These are phyloP conservation scores for Chalciporus piperatoides DNA, from an alignment of 1,284 basidiomycete genomes.

Conservation along the genomic window DNA sequence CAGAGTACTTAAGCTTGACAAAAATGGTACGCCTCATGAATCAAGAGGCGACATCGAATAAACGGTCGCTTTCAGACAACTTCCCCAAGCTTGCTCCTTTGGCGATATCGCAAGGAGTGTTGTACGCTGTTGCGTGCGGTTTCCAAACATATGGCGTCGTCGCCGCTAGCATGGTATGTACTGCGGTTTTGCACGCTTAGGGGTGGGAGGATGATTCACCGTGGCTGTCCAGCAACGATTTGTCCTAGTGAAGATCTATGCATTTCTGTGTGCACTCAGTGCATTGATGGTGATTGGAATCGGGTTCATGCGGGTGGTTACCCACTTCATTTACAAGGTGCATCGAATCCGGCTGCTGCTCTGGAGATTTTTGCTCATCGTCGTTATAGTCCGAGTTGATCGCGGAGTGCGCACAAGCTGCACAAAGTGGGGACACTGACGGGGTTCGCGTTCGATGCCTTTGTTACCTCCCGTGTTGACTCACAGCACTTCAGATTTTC, in stretches of 20 bases:
- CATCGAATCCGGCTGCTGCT: background rate
- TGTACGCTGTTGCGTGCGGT: constrained; percentile 49
- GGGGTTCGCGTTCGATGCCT: constrained; percentile 15
- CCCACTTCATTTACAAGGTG: constrained; percentile 70
- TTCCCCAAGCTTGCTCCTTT: constrained; percentile 50
- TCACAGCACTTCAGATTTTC: constrained; percentile 26
- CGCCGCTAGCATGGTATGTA: constrained; percentile 53
- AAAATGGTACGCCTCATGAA: constrained; percentile 40
- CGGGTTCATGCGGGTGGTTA: constrained; percentile 53
- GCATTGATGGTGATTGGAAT: constrained; percentile 50
- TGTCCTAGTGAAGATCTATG: constrained; percentile 51
- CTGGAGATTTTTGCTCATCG: constrained; percentile 9
- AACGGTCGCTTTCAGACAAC: constrained; percentile 35
- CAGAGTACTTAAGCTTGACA: constrained; percentile 47
- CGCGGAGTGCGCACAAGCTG: constrained; percentile 22
- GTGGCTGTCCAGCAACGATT: constrained; percentile 52
- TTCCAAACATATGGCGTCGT: constrained; percentile 60
- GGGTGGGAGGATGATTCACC: background rate
- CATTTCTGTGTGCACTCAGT: constrained; percentile 49
- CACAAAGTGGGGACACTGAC: constrained; percentile 16
- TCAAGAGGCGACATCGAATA: background rate
- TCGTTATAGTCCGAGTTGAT: constrained; percentile 33
- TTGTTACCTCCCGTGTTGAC: background rate
- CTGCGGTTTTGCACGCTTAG: background rate
- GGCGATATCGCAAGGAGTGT: constrained; percentile 56